These are phyloP conservation scores for Phytophthora idaei DNA, from an alignment of 352 stramenopile species.

Conservation along the genomic window DNA sequence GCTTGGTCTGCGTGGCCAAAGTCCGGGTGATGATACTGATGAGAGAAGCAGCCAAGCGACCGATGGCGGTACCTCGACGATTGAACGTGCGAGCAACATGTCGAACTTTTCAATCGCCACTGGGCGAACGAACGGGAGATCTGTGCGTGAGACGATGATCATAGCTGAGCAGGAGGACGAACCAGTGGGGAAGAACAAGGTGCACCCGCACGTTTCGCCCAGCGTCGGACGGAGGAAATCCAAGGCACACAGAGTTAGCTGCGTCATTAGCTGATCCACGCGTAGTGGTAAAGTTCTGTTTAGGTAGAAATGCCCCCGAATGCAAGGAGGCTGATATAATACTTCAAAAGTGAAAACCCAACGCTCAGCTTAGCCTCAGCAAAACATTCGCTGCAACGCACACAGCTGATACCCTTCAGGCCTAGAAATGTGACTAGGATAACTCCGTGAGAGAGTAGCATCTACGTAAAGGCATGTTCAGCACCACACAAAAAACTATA, in stretches of 20 bases:
- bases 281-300: slow-evolving; percentile 5
- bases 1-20: slow-evolving; percentile 58
- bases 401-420: slow-evolving; percentile 25
- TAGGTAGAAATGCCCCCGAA: slow-evolving; percentile 22
- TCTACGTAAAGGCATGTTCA: neutral
- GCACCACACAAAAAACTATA: too few relatives aligned
- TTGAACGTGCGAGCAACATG: slow-evolving; percentile 63
- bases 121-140: slow-evolving; percentile 50
- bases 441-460: too few relatives aligned
- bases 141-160: slow-evolving; percentile 67
- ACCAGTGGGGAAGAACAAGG: slow-evolving; percentile 12
- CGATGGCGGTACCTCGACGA: slow-evolving; percentile 43
- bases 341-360: slow-evolving; percentile 14
- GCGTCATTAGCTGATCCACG: slow-evolving; percentile 43
- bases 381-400: slow-evolving; percentile 61
- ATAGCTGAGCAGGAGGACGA: slow-evolving; percentile 75
- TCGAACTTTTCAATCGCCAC: slow-evolving; percentile 67
- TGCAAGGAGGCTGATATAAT: slow-evolving; percentile 21
- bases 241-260: slow-evolving; percentile 39
- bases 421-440: neutral
- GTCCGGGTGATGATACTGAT: slow-evolving; percentile 42
- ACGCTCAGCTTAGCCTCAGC: slow-evolving; percentile 12
- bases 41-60: slow-evolving; percentile 55
- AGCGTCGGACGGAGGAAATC: slow-evolving; percentile 30
- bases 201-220: slow-evolving; percentile 21